A percentile compares a stretch with the other conserved stretches of the same genome.
Conservation (phyloP, 2,329 filamentous ascomycete genomes). For the Penicillium verrucosum region DNA sequence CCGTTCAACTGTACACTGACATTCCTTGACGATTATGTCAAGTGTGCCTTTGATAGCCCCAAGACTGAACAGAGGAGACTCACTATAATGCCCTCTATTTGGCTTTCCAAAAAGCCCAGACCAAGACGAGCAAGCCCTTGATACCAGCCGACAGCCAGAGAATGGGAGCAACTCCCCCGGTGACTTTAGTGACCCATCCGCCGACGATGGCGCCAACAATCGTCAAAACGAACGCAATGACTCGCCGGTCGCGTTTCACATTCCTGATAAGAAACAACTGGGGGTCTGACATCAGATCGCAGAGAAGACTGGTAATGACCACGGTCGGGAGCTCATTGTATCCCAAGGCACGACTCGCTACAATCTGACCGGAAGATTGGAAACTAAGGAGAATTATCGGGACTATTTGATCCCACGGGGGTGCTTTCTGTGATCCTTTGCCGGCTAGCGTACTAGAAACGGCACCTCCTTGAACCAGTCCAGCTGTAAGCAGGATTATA, state of each 20-base stretch:
- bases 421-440: background rate
- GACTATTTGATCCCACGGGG: slow-evolving; percentile 24
- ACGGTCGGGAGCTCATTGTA: slow-evolving; percentile 34
- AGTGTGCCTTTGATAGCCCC: no score
- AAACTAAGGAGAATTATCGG: slow-evolving; percentile 33
- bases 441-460: slow-evolving; percentile 18
- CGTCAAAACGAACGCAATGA: slow-evolving; percentile 27
- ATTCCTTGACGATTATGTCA: background rate
- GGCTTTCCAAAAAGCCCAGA: slow-evolving; percentile 24
- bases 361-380: slow-evolving; percentile 33
- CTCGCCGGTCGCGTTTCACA: slow-evolving; percentile 28
- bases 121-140: slow-evolving; percentile 19
- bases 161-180: slow-evolving; percentile 20
- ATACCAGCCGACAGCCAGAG: slow-evolving; percentile 28
- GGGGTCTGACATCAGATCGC: slow-evolving; percentile 30
- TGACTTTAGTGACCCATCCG: slow-evolving; percentile 30
- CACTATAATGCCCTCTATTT: background rate
- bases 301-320: slow-evolving; percentile 28
- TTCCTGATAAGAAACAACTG: slow-evolving; percentile 28
- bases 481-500: slow-evolving; percentile 29
- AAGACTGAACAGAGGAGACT: background rate
- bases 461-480: slow-evolving; percentile 24
- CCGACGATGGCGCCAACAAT: slow-evolving; percentile 28
- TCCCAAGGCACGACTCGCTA: slow-evolving; percentile 27
- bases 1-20: background rate